A percentile compares a stretch with the other conserved stretches of the same genome.
phyloP scores from a whole-genome alignment of 176 grass and related monocot genomes.

The Thalia dealbata region DNA sequence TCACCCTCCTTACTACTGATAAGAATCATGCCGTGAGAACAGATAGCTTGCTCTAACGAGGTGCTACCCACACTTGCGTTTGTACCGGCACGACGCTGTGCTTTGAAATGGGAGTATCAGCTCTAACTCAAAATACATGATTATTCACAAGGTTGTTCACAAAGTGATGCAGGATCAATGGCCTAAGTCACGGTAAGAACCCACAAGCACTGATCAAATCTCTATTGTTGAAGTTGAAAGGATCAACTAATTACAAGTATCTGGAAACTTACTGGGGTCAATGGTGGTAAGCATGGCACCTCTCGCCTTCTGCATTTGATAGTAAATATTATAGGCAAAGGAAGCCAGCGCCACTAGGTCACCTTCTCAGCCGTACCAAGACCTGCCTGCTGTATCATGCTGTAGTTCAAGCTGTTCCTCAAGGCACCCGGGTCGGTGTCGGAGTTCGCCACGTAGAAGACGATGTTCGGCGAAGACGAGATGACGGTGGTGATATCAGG shows the following conservation, averaged over 20 bases:
- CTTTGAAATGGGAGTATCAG: neutral
- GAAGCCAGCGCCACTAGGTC: conserved; percentile 8
- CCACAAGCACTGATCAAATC: neutral
- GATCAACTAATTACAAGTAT: neutral
- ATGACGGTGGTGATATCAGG: no score
- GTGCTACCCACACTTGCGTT: neutral
- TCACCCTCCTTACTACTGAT: neutral
- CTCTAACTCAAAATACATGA: neutral
- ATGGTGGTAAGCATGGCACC: neutral
- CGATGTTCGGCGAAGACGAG: neutral
- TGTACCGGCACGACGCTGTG: neutral
- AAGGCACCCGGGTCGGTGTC: neutral
- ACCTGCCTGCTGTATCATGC: neutral
- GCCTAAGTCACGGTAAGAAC: conserved; percentile 1
- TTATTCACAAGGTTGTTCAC: neutral
- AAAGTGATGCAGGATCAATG: conserved; percentile 7
- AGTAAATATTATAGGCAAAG: conserved; percentile 19
- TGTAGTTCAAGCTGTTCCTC: conserved; percentile 8
- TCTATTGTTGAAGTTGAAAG: neutral
- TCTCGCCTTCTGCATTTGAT: neutral
- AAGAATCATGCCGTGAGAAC: neutral
- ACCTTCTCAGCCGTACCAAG: conserved; percentile 4
- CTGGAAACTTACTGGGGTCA: conserved; percentile 13
- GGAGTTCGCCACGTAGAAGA: conserved; percentile 14
- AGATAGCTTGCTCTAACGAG: neutral